phyloP scores from a whole-genome alignment of 352 stramenopile species.

The Phytophthora brassicae region DNA sequence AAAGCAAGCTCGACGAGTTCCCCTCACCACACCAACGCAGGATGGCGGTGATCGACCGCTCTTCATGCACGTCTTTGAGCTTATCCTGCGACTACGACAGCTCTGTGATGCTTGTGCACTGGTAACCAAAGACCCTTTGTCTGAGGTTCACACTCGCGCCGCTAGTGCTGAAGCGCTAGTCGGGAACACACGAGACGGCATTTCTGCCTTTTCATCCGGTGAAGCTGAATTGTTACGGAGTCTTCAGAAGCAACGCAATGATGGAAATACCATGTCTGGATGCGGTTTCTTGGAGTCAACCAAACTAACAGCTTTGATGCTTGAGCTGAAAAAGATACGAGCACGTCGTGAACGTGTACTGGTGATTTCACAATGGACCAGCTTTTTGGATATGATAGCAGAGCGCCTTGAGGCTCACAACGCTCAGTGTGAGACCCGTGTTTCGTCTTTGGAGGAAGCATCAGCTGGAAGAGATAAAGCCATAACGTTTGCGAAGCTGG shows the following conservation, averaged over 20 bases:
- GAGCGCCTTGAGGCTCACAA: conserved; percentile 46
- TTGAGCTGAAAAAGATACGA: conserved; percentile 50
- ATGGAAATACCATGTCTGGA: conserved; percentile 7
- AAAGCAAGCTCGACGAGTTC: conserved; percentile 21
- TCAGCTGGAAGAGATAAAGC: conserved; percentile 3
- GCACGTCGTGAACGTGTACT: conserved; percentile 56
- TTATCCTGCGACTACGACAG: conserved; percentile 84
- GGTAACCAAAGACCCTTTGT: conserved; percentile 51
- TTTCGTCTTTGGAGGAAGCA: conserved; percentile 18
- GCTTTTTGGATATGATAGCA: conserved; percentile 78
- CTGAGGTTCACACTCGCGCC: conserved; percentile 42
- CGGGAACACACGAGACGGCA: conserved; percentile 21
- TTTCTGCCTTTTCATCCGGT: conserved; percentile 31
- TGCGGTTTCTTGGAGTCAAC: conserved; percentile 45
- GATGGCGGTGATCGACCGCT: conserved; percentile 31
- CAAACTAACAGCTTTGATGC: conserved; percentile 61
- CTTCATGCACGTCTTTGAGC: conserved; percentile 90
- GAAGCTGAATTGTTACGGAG: conserved; percentile 41
- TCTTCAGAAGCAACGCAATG: conserved; percentile 19
- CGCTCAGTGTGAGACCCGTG: conserved; percentile 18
- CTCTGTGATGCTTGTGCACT: conserved; percentile 75
- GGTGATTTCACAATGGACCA: conserved; percentile 90
- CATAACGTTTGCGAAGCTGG: conserved; percentile 57
- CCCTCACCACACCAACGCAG: conserved; percentile 21
- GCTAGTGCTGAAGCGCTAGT: conserved; percentile 18